Evolutionary conservation across 2,329 filamentous ascomycete species (phyloP).

Genomic region (Monilinia aucupariae): DNA sequence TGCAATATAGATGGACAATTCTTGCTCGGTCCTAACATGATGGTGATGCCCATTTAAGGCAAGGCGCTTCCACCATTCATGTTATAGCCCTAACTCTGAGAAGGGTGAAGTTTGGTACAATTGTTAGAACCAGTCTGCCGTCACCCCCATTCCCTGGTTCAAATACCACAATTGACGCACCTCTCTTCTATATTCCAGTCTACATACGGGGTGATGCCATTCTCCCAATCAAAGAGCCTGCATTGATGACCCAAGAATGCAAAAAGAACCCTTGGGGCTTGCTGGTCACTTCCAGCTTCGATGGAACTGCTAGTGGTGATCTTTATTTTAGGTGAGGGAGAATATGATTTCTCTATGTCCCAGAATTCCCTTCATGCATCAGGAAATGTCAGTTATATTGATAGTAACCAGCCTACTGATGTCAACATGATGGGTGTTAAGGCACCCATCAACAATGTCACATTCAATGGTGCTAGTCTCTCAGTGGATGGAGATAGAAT

Average conservation of each 20-base stretch:
- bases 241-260: conserved; percentile 58
- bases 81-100: conserved; percentile 62
- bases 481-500: conserved; percentile 45
- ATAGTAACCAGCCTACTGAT: conserved; percentile 54
- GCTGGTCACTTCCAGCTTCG: conserved; percentile 52
- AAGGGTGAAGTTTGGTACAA: conserved; percentile 66
- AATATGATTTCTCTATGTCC: conserved; percentile 49
- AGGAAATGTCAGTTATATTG: conserved; percentile 48
- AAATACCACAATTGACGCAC: conserved; percentile 56
- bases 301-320: conserved; percentile 52
- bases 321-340: conserved; percentile 74
- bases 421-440: conserved; percentile 57
- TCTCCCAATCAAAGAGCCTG: conserved; percentile 62
- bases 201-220: conserved; percentile 64
- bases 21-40: conserved; percentile 58
- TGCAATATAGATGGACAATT: conserved; percentile 65
- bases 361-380: conserved; percentile 43
- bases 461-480: conserved; percentile 46
- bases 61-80: conserved; percentile 52
- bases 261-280: conserved; percentile 62
- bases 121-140: conserved; percentile 63
- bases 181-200: conserved; percentile 65
- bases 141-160: conserved; percentile 47
- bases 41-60: conserved; percentile 65
- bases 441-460: conserved; percentile 41